These are phyloP conservation scores for Discostella stelligeroides DNA, from an alignment of 108 stramenopile species.

Conservation along the genomic window DNA sequence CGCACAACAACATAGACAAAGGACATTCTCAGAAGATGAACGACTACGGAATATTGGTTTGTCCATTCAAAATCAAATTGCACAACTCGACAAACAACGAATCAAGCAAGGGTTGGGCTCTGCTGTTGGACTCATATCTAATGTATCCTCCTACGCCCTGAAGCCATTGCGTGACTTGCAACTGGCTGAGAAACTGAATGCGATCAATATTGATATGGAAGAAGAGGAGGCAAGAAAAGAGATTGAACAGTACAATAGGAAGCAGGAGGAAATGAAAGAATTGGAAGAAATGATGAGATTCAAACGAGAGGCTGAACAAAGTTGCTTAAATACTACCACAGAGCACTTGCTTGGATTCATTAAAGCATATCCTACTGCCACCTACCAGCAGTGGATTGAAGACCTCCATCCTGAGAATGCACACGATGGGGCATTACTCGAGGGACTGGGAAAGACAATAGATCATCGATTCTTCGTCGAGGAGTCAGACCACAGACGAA, in stretches of 20 bases:
- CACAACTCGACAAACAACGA: constrained; percentile 25
- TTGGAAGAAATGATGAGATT: constrained; percentile 57
- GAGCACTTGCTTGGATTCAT: constrained; percentile 34
- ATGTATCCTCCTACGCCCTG: constrained; percentile 31
- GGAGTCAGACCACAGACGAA: constrained; percentile 68
- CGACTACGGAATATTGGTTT: background rate
- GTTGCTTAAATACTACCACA: constrained; percentile 50
- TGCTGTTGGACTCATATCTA: constrained; percentile 32
- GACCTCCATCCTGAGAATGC: constrained; percentile 80
- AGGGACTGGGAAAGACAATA: constrained; percentile 52
- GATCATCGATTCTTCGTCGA: constrained; percentile 81
- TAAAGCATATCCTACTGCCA: constrained; percentile 50
- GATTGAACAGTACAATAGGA: constrained; percentile 46
- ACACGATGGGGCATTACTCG: constrained; percentile 43
- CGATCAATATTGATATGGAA: constrained; percentile 61
- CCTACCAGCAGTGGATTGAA: constrained; percentile 77
- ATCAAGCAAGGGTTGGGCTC: constrained; percentile 31
- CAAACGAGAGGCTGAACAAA: constrained; percentile 59
- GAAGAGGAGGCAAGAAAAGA: constrained; percentile 57
- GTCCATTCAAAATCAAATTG: constrained; percentile 23
- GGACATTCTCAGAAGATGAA: constrained; percentile 24
- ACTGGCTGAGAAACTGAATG: constrained; percentile 61
- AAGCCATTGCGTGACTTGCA: constrained; percentile 51
- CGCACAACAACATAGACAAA: no score
- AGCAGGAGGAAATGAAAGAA: constrained; percentile 55